phyloP scores from a whole-genome alignment of 305 asterid species.

The Solanum hybrid region DNA sequence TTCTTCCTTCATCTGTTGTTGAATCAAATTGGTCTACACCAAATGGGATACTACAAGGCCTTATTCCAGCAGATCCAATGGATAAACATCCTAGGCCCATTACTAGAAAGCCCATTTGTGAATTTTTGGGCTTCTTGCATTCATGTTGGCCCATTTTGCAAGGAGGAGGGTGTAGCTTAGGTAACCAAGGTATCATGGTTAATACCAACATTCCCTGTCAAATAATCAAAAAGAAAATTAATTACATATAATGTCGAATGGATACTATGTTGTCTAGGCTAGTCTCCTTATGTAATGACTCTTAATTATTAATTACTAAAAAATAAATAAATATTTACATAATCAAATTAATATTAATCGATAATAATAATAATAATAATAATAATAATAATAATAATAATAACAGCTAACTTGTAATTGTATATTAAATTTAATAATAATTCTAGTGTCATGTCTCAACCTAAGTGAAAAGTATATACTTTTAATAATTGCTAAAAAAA shows the following conservation, averaged over 20 bases:
- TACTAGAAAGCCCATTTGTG: conserved; percentile 45
- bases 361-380: no score
- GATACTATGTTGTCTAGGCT: neutral
- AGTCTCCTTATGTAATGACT: neutral
- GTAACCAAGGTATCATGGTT: conserved; percentile 60
- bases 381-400: neutral
- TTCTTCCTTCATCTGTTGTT: conserved; percentile 51
- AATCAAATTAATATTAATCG: neutral
- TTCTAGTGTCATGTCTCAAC: neutral
- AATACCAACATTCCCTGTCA: conserved; percentile 77
- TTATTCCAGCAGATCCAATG: conserved; percentile 63
- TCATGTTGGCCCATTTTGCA: conserved; percentile 26
- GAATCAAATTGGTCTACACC: conserved; percentile 88
- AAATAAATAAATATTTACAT: neutral
- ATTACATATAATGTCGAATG: no score
- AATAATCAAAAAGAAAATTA: neutral
- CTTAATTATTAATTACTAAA: neutral
- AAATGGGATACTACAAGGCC: conserved; percentile 89
- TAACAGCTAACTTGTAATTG: neutral
- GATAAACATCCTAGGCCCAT: conserved; percentile 38
- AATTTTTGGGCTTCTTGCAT: conserved; percentile 50
- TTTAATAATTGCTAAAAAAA: neutral
- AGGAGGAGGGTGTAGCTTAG: conserved; percentile 54
- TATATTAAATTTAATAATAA: neutral
- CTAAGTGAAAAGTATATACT: neutral